Evolutionary conservation across 2,329 filamentous ascomycete species (phyloP).

Genomic region (Ciborinia camelliae): DNA sequence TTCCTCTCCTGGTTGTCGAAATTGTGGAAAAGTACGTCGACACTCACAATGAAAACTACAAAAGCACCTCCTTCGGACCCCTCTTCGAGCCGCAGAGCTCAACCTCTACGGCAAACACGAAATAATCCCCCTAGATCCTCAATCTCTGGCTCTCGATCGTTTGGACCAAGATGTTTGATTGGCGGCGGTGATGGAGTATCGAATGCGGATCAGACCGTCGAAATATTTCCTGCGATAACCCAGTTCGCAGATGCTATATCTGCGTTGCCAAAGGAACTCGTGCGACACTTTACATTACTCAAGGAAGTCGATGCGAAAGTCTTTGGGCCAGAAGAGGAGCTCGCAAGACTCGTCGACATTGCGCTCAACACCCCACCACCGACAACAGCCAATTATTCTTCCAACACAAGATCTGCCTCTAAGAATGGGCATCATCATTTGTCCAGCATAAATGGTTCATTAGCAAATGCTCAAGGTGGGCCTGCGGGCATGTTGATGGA

Average conservation of each 20-base stretch:
- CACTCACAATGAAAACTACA: constrained; percentile 37
- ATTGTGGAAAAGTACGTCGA: constrained; percentile 22
- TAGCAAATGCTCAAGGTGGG: constrained; percentile 32
- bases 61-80: constrained; percentile 33
- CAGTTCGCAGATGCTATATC: constrained; percentile 89
- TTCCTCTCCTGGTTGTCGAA: constrained; percentile 18
- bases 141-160: constrained; percentile 45
- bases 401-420: constrained; percentile 31
- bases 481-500: constrained; percentile 27
- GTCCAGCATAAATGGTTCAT: constrained; percentile 32
- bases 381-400: constrained; percentile 35
- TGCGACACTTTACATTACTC: constrained; percentile 89
- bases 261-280: constrained; percentile 89
- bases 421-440: constrained; percentile 33
- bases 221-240: constrained; percentile 63
- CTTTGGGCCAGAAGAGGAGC: constrained; percentile 77
- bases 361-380: constrained; percentile 53
- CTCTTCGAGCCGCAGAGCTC: constrained; percentile 54
- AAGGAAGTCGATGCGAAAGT: constrained; percentile 99
- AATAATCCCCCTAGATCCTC: constrained; percentile 60
- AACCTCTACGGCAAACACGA: constrained; percentile 63
- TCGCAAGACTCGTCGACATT: constrained; percentile 70
- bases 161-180: constrained; percentile 44
- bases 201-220: constrained; percentile 52
- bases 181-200: constrained; percentile 39